phyloP scores from a whole-genome alignment of 495 filamentous ascomycete species.

The Penicillium lividum region DNA sequence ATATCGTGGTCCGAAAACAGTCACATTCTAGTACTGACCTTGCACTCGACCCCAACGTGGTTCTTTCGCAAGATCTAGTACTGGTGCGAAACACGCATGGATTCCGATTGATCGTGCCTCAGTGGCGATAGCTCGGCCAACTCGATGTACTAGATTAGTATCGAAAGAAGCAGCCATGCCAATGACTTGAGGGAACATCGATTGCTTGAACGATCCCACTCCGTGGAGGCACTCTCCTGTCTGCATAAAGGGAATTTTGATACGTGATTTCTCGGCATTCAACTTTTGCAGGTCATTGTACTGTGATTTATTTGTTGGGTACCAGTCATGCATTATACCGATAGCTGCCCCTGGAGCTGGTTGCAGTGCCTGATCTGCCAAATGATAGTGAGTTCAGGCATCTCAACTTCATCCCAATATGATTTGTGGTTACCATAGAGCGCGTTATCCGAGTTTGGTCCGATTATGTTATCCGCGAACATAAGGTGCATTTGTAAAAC shows the following conservation, averaged over 20 bases:
- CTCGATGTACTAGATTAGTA: slow-evolving; percentile 8
- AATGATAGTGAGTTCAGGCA: neutral
- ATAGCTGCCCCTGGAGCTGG: slow-evolving; percentile 9
- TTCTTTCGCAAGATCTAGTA: slow-evolving; percentile 16
- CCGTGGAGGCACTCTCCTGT: slow-evolving; percentile 14
- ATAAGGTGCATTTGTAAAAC: slow-evolving; percentile 45
- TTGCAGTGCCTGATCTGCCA: slow-evolving; percentile 11
- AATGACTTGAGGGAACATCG: slow-evolving; percentile 14
- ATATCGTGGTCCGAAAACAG: too few species aligned
- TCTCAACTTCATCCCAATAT: too few species aligned
- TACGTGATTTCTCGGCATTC: slow-evolving; percentile 3
- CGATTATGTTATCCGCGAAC: slow-evolving; percentile 45
- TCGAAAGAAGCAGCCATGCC: slow-evolving; percentile 15
- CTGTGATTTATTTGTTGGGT: slow-evolving; percentile 14
- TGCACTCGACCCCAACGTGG: slow-evolving; percentile 14
- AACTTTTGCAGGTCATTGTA: slow-evolving; percentile 13
- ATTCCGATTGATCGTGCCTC: slow-evolving; percentile 16
- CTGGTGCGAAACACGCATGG: slow-evolving; percentile 13
- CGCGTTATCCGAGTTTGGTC: slow-evolving; percentile 39
- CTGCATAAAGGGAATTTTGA: slow-evolving; percentile 13
- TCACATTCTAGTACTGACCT: slow-evolving; percentile 5
- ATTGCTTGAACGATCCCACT: slow-evolving; percentile 16
- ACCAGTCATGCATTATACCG: slow-evolving; percentile 17
- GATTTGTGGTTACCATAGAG: slow-evolving; percentile 45
- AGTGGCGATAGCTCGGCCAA: slow-evolving; percentile 10